These are phyloP conservation scores for Beauveria sp. DNA, from an alignment of 2,329 filamentous ascomycete species.

Conservation along the genomic window DNA sequence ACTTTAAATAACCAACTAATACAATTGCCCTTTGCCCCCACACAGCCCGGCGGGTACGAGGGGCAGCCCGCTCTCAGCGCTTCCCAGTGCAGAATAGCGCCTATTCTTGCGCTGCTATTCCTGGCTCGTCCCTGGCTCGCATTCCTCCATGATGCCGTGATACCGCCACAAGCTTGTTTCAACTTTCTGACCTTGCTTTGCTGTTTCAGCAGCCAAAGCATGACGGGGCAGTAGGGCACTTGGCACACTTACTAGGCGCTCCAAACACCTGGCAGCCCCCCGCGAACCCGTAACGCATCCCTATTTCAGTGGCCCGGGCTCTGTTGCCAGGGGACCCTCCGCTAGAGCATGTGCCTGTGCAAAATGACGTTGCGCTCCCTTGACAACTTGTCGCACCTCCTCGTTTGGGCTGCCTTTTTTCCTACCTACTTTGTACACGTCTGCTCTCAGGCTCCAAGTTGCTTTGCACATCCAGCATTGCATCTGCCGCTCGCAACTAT, in stretches of 20 bases:
- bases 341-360: not conserved
- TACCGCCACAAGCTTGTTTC: not conserved
- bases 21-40: not conserved
- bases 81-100: not conserved
- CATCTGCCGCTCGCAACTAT: not conserved
- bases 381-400: not conserved
- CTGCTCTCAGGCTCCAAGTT: not conserved
- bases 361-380: constrained; percentile 6
- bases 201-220: not conserved
- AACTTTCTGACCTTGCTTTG: not conserved
- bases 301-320: not conserved
- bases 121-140: not conserved
- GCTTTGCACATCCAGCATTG: not conserved
- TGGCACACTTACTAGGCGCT: too few relatives aligned
- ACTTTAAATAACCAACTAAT: not conserved
- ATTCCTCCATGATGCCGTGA: not conserved
- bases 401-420: constrained; percentile 1
- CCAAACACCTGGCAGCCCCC: too few relatives aligned
- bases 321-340: not conserved
- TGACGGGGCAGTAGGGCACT: too few relatives aligned
- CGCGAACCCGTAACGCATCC: too few relatives aligned
- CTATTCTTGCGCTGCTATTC: not conserved
- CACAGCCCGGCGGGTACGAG: not conserved
- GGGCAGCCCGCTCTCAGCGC: not conserved
- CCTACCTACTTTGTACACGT: not conserved